A percentile compares a stretch with the other conserved stretches of the same genome.
phyloP scores from a whole-genome alignment of 169 alveolate genomes.

The Plasmodium coatneyi region DNA sequence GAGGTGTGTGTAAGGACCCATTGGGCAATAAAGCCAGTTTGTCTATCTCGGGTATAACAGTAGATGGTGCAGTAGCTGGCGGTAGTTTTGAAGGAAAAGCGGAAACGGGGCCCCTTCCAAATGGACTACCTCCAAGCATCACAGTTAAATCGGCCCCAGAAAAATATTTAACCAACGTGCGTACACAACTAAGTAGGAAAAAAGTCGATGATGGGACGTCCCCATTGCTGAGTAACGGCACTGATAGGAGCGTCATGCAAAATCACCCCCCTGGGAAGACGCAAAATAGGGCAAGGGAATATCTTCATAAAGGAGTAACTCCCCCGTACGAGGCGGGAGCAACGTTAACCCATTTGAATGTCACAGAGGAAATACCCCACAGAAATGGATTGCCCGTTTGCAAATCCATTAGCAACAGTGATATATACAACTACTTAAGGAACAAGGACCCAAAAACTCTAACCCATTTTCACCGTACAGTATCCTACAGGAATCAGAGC shows the following conservation, averaged over 20 bases:
- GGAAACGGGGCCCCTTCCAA: background rate
- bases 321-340: background rate
- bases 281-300: background rate
- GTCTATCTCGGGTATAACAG: background rate
- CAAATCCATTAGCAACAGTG: conserved; percentile 41
- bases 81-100: background rate
- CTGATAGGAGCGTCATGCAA: background rate
- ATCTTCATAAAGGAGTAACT: background rate
- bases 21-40: background rate
- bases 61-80: background rate
- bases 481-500: conserved; percentile 22
- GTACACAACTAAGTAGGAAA: background rate
- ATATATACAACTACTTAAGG: conserved; percentile 35
- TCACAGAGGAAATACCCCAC: background rate
- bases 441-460: conserved; percentile 9
- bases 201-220: background rate
- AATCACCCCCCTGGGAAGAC: background rate
- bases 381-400: conserved; percentile 5
- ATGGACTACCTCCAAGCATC: background rate
- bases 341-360: background rate
- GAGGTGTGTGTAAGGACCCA: background rate
- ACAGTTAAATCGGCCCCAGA: background rate
- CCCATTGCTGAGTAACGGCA: background rate
- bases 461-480: conserved; percentile 46
- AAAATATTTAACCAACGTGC: background rate